Percentiles rank a stretch among this genome's conserved stretches.
Evolutionary conservation across 2,329 filamentous ascomycete species (phyloP).

Genomic region (Davidsoniella neocaledoniae): DNA sequence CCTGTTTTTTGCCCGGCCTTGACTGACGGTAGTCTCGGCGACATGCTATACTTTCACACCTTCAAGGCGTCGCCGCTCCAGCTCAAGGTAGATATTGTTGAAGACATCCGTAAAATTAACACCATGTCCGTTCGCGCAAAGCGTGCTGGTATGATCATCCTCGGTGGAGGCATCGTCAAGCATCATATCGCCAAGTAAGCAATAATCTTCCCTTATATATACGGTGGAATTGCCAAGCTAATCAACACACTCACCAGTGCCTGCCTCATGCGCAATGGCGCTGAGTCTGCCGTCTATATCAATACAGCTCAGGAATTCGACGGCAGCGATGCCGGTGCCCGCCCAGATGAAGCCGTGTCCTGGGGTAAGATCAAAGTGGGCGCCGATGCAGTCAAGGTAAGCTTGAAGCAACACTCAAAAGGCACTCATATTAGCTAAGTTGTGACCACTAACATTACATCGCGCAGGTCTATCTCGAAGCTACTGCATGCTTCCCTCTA

Average conservation of each 20-base stretch:
- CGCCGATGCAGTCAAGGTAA: slow-evolving; percentile 76
- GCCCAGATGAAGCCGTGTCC: slow-evolving; percentile 90
- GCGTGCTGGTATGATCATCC: slow-evolving; percentile 82
- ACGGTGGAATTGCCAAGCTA: neutral
- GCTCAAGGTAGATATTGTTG: slow-evolving; percentile 76
- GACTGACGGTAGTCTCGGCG: slow-evolving; percentile 85
- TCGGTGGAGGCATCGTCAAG: slow-evolving; percentile 91
- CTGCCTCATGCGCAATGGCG: slow-evolving; percentile 92
- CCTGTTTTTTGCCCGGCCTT: slow-evolving; percentile 93
- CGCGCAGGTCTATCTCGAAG: slow-evolving; percentile 43
- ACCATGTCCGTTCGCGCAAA: slow-evolving; percentile 77
- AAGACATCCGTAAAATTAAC: slow-evolving; percentile 87
- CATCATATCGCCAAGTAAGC: slow-evolving; percentile 78
- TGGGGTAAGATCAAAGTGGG: slow-evolving; percentile 96
- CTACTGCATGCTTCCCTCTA: slow-evolving; percentile 47
- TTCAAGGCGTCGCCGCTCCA: slow-evolving; percentile 74
- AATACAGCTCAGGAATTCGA: slow-evolving; percentile 98
- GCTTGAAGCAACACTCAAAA: slow-evolving; percentile 13
- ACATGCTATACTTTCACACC: slow-evolving; percentile 98
- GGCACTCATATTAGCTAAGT: neutral
- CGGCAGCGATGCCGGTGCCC: slow-evolving; percentile 84
- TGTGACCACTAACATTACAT: neutral
- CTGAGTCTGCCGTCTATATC: slow-evolving; percentile 92
- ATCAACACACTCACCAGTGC: slow-evolving; percentile 26
- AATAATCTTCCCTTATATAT: neutral